Evolutionary conservation across 163 green algal species (phyloP).

Genomic region (Volvox carteri): DNA sequence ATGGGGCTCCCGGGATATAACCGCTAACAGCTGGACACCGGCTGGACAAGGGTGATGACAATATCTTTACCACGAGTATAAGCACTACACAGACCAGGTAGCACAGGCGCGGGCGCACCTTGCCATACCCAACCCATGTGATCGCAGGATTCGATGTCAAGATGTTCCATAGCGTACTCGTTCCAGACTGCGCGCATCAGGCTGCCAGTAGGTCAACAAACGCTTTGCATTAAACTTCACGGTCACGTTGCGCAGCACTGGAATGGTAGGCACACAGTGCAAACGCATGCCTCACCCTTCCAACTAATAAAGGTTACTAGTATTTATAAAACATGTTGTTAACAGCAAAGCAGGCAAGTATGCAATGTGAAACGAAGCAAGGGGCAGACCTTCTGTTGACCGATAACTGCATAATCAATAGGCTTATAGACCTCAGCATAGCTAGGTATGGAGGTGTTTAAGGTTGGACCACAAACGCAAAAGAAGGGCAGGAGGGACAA

Average conservation of each 20-base stretch:
- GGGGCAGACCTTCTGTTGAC: conserved; percentile 8
- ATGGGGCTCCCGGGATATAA: no score
- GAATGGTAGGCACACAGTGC: no score
- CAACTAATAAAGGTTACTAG: no score
- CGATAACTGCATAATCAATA: conserved; percentile 22
- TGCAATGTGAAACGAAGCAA: background rate
- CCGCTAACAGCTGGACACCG: no score
- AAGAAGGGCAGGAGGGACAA: background rate
- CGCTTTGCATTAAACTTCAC: no score
- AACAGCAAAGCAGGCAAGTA: background rate
- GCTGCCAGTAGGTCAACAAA: no score
- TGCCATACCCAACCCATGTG: conserved; percentile 15
- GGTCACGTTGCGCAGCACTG: no score
- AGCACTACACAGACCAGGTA: no score
- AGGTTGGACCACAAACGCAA: background rate
- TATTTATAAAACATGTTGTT: background rate
- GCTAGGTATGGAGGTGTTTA: background rate
- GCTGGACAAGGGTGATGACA: no score
- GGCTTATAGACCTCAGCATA: conserved; percentile 18
- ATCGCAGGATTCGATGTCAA: background rate
- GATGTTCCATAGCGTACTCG: conserved; percentile 18
- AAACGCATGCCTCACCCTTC: no score
- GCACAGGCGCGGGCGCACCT: no score
- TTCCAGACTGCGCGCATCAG: conserved; percentile 14
- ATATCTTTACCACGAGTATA: no score